phyloP scores from a whole-genome alignment of 192 early-diverging fungal genomes.

The Backusella westeae region DNA sequence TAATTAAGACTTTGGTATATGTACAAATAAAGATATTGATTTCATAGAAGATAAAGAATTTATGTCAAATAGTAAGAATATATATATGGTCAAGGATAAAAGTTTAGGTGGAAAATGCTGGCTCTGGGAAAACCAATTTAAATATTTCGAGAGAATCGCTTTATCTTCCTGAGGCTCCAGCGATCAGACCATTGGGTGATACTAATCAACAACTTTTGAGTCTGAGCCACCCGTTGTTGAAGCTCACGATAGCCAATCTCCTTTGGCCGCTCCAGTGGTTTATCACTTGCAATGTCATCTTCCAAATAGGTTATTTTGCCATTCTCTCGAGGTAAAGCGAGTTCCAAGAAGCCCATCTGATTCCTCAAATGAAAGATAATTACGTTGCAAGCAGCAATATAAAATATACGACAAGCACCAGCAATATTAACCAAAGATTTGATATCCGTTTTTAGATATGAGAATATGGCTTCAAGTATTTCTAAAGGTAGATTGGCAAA shows the following conservation, averaged over 20 bases:
- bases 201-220: neutral
- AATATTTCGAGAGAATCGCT: neutral
- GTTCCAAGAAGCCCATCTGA: neutral
- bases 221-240: neutral
- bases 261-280: slow-evolving; percentile 8
- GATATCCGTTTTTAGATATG: slow-evolving; percentile 7
- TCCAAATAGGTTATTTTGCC: slow-evolving; percentile 7
- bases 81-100: neutral
- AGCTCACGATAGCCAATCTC: slow-evolving; percentile 23
- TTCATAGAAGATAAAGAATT: neutral
- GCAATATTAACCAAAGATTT: slow-evolving; percentile 8
- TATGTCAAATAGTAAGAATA: neutral
- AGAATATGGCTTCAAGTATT: slow-evolving; percentile 21
- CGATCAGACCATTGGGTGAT: slow-evolving; percentile 20
- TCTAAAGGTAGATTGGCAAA: slow-evolving; percentile 17
- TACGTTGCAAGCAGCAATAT: slow-evolving; percentile 20
- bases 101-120: neutral
- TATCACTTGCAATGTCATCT: slow-evolving; percentile 4
- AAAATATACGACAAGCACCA: slow-evolving; percentile 12
- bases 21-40: neutral
- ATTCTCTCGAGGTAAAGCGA: slow-evolving; percentile 15
- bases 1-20: neutral
- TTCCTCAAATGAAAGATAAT: slow-evolving; percentile 2
- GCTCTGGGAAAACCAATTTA: neutral
- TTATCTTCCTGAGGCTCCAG: slow-evolving; percentile 19